Conservation (phyloP, 2,329 filamentous ascomycete species). For the Paracorniculantispora psalliotae region DNA sequence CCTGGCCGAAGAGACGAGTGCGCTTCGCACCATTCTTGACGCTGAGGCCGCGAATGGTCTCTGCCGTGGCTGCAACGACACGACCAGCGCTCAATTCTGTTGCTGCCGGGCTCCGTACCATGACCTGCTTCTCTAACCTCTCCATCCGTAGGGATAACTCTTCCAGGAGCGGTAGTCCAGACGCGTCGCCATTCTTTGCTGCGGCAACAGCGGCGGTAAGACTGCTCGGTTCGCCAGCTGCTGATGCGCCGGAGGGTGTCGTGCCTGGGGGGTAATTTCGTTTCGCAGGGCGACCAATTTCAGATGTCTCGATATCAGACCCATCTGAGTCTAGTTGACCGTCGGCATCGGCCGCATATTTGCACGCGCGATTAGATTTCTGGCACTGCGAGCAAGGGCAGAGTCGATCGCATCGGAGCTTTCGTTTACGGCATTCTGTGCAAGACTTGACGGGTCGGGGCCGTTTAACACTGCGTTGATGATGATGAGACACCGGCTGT, state of each 20-base stretch:
- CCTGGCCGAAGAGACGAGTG: conserved; percentile 50
- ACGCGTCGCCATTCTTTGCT: conserved; percentile 29
- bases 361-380: conserved; percentile 50
- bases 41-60: conserved; percentile 45
- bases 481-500: conserved; percentile 17
- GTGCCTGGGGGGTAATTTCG: conserved; percentile 30
- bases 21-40: conserved; percentile 42
- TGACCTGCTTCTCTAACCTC: conserved; percentile 47
- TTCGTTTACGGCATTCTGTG: conserved; percentile 53
- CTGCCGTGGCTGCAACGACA: conserved; percentile 33
- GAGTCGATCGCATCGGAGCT: conserved; percentile 52
- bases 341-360: conserved; percentile 47
- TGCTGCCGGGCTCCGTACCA: conserved; percentile 36
- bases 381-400: conserved; percentile 54
- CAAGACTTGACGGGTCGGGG: conserved; percentile 53
- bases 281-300: conserved; percentile 33
- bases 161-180: conserved; percentile 35
- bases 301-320: conserved; percentile 37
- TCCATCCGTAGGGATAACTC: conserved; percentile 48
- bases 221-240: neutral
- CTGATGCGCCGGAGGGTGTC: conserved; percentile 14
- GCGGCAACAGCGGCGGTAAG: conserved; percentile 15
- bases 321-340: conserved; percentile 43
- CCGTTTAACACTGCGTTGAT: conserved; percentile 45
- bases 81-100: conserved; percentile 30